Base-by-base conservation (phyloP, 768 basidiomycete species). In the Rubroboletus pulcherrimus region DNA sequence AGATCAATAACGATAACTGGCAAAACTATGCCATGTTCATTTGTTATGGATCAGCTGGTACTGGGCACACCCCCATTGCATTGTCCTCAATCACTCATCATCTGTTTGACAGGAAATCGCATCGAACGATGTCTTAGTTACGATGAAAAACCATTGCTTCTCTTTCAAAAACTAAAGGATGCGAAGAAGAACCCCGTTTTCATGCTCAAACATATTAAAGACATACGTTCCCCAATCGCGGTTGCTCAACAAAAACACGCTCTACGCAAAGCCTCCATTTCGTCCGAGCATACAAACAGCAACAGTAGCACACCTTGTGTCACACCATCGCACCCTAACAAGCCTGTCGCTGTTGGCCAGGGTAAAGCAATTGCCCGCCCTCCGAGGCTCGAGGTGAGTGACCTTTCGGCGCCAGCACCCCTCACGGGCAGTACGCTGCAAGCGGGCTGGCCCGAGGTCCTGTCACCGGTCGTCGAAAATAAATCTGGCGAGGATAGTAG, bases 21-120 rank as follows among this genome's bases (percentile, higher is more conserved):
- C 89, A 93, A 77, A 91, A 93, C 65, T 99, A 98, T 75, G 97
- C 97, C 30, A 91, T 99, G 88, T 99, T 99, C 74, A 98, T 99
- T 57, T 98, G 96, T 64, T 98, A 96, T 71, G 96, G 95, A 11
- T 87, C 88, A 51, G 78, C 93, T 50, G 93, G 95, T 93, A 67
- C 63, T 66, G 31, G 1, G 8, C 7, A 17, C 31, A 31, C 11
- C 21, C 40, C 29, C 7, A 15, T 33, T 9, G 6, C 19, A 29
- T 12, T 5, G 9, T 17, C 11, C 30, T 21, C 45, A 4, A 21
- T 45, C 26, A 26, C 55, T 39, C 34, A 58, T 15, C 40, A 7
- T 42, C 9, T 11, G 17, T 41, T 29, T 46, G 24, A 6, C 58
- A 89, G 86, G 83, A 55, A 86, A 84, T 63, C 84, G 87, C 24